Evolutionary conservation across 164 flowering plant species (phyloP).

Genomic region (Tetrastigma voinierianum): DNA sequence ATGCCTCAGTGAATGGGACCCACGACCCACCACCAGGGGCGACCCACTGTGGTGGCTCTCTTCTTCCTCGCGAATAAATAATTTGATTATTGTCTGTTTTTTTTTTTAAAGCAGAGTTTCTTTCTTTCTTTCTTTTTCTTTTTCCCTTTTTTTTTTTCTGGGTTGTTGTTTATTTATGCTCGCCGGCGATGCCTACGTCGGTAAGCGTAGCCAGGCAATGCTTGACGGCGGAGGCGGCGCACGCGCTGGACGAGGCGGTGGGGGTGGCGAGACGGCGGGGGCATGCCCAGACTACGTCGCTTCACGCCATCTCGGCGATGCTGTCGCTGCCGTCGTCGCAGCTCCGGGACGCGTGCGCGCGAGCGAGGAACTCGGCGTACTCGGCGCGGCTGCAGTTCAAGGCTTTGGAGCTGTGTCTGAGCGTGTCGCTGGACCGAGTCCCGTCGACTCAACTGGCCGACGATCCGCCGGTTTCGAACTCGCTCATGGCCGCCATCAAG

Average conservation of each 20-base stretch:
- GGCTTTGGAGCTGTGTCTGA: conserved; percentile 57
- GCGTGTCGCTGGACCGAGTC: conserved; percentile 59
- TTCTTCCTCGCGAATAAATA: conserved; percentile 3
- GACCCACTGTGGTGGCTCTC: neutral
- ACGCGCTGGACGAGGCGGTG: conserved; percentile 64
- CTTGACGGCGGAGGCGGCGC: conserved; percentile 51
- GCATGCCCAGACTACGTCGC: conserved; percentile 67
- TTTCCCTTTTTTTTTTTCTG: neutral
- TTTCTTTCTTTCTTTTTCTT: neutral
- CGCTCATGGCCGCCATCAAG: conserved; percentile 74
- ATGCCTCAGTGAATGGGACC: conserved; percentile 11
- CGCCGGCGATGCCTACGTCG: conserved; percentile 69
- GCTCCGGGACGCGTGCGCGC: conserved; percentile 59
- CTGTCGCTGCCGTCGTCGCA: conserved; percentile 48
- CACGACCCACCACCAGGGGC: conserved; percentile 4
- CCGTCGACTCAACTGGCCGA: conserved; percentile 31
- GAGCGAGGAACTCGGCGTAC: conserved; percentile 44
- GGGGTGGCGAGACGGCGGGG: conserved; percentile 55
- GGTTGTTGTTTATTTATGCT: conserved; percentile 2
- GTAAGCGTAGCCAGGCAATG: conserved; percentile 63
- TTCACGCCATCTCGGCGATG: conserved; percentile 63
- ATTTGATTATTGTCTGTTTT: neutral
- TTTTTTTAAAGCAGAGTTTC: too few relatives aligned
- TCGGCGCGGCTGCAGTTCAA: conserved; percentile 55
- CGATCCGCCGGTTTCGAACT: conserved; percentile 68